Evolutionary conservation across 2,329 filamentous ascomycete genomes (phyloP), one percentile per base, ranked within the genome.

Genomic region (Clonostachys rosea): DNA sequence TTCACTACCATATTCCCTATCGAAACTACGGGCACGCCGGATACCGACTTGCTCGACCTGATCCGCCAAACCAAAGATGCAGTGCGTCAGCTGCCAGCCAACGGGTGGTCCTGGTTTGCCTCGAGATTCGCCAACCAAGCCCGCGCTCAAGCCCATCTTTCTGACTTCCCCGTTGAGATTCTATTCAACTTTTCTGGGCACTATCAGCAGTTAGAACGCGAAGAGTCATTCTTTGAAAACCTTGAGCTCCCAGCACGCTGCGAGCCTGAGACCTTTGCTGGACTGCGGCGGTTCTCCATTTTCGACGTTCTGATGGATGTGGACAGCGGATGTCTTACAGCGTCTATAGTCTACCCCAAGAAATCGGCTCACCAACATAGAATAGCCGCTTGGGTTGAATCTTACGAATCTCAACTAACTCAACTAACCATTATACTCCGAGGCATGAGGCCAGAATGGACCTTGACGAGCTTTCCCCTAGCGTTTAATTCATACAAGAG

Each of bases 1-100:
- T 67, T 67, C 49, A 64, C 65, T 1, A 61, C 60, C 1, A 50
- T 67, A 17, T 58, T 46, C 37, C 63, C 64, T 0, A 49, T 63
- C 14, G 16, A 12, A 11, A 37, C 24, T 17, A 14, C 13, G 12
- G 34, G 17, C 13, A n/a, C 13, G 5, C 14, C 16, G 12, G 11
- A 11, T 12, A 20, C 10, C 14, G 30, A 17, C 18, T 10, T 53
- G 3, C 5, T 46, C 3, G 48, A 55, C 9, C 42, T 48, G 4
- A 46, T 60, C 17, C 48, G 49, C 6, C 45, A 42, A n/a, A 50
- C 50, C 9, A 59, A 60, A 42, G 56, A 61, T 30, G 52, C 42
- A 9, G 49, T 52, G 6, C 49, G 54, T 11, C 41, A 43, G 4
- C 43, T 54, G 2, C 41, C 52, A 2, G 35, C 50, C 10, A 56